Conservation (phyloP, 1,139 yeast genomes). For the Geotrichum carabidarum region DNA sequence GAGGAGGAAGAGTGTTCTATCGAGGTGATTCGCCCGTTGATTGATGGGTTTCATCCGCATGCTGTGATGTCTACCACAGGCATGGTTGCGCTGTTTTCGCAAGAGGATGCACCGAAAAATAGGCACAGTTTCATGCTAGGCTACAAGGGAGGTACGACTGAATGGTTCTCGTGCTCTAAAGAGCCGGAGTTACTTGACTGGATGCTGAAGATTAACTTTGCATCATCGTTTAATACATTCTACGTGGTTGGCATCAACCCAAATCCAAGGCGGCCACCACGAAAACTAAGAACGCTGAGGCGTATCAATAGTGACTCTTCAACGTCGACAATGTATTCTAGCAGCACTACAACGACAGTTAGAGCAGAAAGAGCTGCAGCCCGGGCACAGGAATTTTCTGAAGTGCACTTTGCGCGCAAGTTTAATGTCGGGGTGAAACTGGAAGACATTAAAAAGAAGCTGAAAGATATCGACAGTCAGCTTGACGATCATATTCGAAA, state of each 20-base stretch:
- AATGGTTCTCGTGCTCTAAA: slow-evolving; percentile 36
- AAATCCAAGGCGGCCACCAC: not conserved
- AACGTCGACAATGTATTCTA: slow-evolving; percentile 1
- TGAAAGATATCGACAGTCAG: slow-evolving; percentile 35
- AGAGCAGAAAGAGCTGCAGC: not conserved
- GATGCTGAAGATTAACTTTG: slow-evolving; percentile 52
- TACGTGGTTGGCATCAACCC: slow-evolving; percentile 10
- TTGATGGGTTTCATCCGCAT: slow-evolving; percentile 40
- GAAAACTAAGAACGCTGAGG: not conserved
- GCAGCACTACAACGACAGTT: not conserved
- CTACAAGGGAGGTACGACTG: slow-evolving; percentile 36
- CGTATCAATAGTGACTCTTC: slow-evolving; percentile 10
- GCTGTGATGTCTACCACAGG: slow-evolving; percentile 36
- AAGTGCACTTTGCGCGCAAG: slow-evolving; percentile 16
- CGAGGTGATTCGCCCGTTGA: slow-evolving; percentile 32
- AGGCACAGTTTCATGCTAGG: slow-evolving; percentile 32
- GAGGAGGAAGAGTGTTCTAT: not conserved
- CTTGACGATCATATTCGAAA: slow-evolving; percentile 39
- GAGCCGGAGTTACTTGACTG: slow-evolving; percentile 47
- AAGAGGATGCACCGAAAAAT: slow-evolving; percentile 20
- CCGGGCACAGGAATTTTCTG: slow-evolving; percentile 1
- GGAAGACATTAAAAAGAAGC: slow-evolving; percentile 36
- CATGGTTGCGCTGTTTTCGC: slow-evolving; percentile 34
- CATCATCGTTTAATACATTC: slow-evolving; percentile 47
- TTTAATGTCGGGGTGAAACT: slow-evolving; percentile 29